Percentiles rank a stretch among this genome's conserved stretches.
These are phyloP conservation scores for Antrodiella citrinella DNA, from an alignment of 768 basidiomycete genomes.

Conservation along the genomic window DNA sequence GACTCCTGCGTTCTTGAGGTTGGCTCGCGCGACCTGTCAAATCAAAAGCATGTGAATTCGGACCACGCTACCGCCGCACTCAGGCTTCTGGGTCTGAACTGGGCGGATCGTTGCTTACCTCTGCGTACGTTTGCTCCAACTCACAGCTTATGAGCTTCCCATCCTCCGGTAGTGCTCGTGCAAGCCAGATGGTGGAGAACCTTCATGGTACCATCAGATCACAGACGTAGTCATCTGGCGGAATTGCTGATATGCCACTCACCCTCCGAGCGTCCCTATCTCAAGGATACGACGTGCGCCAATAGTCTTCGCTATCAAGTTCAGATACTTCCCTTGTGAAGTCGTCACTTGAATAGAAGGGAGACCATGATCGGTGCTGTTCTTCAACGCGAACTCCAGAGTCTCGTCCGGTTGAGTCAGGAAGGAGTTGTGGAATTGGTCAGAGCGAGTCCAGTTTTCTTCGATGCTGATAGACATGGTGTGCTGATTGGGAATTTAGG, in stretches of 20 bases:
- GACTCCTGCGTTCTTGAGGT: slow-evolving; percentile 47
- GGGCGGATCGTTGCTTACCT: slow-evolving; percentile 22
- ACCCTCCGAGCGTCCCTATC: slow-evolving; percentile 65
- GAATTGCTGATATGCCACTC: slow-evolving; percentile 2
- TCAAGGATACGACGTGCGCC: slow-evolving; percentile 52
- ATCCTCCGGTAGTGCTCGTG: slow-evolving; percentile 36
- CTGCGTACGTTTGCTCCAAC: slow-evolving; percentile 35
- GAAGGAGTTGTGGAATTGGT: slow-evolving; percentile 49
- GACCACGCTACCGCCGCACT: slow-evolving; percentile 41
- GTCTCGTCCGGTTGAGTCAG: slow-evolving; percentile 35
- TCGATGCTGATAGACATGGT: not conserved
- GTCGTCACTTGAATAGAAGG: slow-evolving; percentile 45
- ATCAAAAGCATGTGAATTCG: slow-evolving; percentile 32
- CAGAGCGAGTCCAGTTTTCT: slow-evolving; percentile 12
- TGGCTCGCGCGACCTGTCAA: slow-evolving; percentile 46
- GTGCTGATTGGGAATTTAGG: not conserved
- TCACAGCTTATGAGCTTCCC: slow-evolving; percentile 42
- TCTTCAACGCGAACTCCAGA: slow-evolving; percentile 33
- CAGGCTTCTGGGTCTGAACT: not conserved
- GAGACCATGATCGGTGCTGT: slow-evolving; percentile 35
- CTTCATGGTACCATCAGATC: slow-evolving; percentile 9
- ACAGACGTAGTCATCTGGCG: not conserved
- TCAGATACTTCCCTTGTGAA: slow-evolving; percentile 51
- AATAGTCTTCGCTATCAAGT: slow-evolving; percentile 41
- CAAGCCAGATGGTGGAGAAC: slow-evolving; percentile 29